Percentiles rank a stretch among this genome's conserved stretches.
These are phyloP conservation scores for Linum trigynum DNA, from an alignment of 345 rosid genomes.

Conservation along the genomic window DNA sequence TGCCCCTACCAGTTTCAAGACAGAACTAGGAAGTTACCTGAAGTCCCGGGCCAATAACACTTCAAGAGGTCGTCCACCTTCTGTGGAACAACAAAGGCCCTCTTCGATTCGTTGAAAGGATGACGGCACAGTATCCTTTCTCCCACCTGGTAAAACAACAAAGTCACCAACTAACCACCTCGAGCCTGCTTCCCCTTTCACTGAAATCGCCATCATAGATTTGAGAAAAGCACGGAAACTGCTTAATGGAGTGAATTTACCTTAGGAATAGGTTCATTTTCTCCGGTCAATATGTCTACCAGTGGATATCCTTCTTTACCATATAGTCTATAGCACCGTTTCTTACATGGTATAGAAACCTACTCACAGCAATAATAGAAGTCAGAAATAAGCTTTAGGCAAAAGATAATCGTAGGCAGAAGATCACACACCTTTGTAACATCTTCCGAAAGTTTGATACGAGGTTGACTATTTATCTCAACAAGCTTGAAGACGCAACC, in stretches of 20 bases:
- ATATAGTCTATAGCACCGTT: slow-evolving; percentile 58
- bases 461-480: slow-evolving; percentile 83
- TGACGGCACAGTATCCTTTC: slow-evolving; percentile 88
- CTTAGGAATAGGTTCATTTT: slow-evolving; percentile 79
- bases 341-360: slow-evolving; percentile 96
- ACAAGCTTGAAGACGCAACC: slow-evolving; percentile 99
- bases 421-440: slow-evolving; percentile 71
- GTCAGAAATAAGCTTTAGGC: background rate
- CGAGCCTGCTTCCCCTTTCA: background rate
- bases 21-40: slow-evolving; percentile 38
- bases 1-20: background rate
- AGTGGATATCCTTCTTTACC: slow-evolving; percentile 92
- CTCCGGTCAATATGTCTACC: slow-evolving; percentile 93
- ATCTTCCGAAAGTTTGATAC: slow-evolving; percentile 98
- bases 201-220: slow-evolving; percentile 3
- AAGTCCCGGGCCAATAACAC: slow-evolving; percentile 82
- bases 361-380: slow-evolving; percentile 17
- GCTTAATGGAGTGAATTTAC: slow-evolving; percentile 21
- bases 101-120: slow-evolving; percentile 90
- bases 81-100: slow-evolving; percentile 91
- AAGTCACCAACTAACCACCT: too few relatives aligned
- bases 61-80: slow-evolving; percentile 81
- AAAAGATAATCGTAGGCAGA: background rate
- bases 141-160: slow-evolving; percentile 45
- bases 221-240: background rate